A percentile compares a stretch with the other conserved stretches of the same genome.
These are phyloP conservation scores for Hemerocallis citrina DNA, from an alignment of 106 monocot genomes.

Conservation along the genomic window DNA sequence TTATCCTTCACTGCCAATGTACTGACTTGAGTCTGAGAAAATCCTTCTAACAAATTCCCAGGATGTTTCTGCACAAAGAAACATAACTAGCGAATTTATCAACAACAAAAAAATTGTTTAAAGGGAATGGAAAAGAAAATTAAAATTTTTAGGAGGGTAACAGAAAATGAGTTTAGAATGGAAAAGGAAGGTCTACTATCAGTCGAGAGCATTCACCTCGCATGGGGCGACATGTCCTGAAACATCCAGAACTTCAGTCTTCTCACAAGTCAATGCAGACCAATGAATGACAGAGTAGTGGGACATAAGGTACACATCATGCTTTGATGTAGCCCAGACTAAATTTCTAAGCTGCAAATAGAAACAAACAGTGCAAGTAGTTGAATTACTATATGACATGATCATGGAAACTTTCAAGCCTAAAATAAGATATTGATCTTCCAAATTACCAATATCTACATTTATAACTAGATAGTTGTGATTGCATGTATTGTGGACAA, in stretches of 20 bases:
- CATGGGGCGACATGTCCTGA: conserved; percentile 42
- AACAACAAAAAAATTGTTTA: background rate
- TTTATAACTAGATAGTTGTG: too few relatives aligned
- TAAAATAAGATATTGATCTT: background rate
- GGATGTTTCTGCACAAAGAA: conserved; percentile 35
- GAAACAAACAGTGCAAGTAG: background rate
- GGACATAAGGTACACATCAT: conserved; percentile 27
- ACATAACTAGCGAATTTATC: background rate
- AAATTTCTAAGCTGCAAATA: conserved; percentile 47
- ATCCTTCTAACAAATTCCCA: conserved; percentile 43
- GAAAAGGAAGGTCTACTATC: background rate
- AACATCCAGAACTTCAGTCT: conserved; percentile 29
- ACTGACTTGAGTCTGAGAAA: conserved; percentile 25
- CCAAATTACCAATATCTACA: too few relatives aligned
- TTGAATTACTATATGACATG: background rate
- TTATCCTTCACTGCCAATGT: conserved; percentile 39
- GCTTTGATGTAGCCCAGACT: conserved; percentile 40
- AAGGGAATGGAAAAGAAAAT: background rate
- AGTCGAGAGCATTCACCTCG: conserved; percentile 21
- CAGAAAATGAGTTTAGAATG: background rate
- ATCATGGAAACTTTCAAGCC: background rate
- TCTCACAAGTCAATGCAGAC: conserved; percentile 31
- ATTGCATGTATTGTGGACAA: too few relatives aligned
- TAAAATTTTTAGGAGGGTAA: background rate
- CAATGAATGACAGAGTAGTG: conserved; percentile 38